These are phyloP conservation scores for Colletotrichum lentis DNA, from an alignment of 2,329 filamentous ascomycete genomes.

Conservation along the genomic window DNA sequence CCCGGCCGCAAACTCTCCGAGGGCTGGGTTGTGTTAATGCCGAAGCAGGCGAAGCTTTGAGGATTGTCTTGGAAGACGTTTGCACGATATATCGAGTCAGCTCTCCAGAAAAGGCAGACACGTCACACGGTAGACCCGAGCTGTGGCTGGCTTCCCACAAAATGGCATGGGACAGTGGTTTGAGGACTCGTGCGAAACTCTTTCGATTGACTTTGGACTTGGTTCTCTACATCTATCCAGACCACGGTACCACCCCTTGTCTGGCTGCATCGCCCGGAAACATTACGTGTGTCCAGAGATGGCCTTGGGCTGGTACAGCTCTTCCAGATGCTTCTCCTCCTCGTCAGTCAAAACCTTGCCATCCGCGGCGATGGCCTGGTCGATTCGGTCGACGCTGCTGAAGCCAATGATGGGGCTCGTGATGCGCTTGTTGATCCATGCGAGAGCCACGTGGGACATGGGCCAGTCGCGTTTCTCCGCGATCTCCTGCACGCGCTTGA, in stretches of 20 bases:
- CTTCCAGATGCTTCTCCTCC: conserved; percentile 69
- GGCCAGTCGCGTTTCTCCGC: conserved; percentile 64
- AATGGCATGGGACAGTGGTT: no score
- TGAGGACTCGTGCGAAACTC: neutral
- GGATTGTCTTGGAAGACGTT: neutral
- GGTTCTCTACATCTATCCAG: neutral
- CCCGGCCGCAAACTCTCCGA: neutral
- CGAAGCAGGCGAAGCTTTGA: neutral
- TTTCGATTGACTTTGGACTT: neutral
- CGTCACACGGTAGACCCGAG: no score
- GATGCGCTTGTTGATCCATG: conserved; percentile 66
- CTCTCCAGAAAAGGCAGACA: no score
- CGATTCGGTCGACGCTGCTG: conserved; percentile 65
- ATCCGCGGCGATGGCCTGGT: conserved; percentile 63
- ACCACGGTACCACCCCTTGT: no score
- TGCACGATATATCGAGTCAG: no score
- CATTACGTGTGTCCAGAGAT: conserved; percentile 42
- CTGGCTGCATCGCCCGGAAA: neutral
- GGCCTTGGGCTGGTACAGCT: conserved; percentile 65
- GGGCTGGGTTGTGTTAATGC: neutral
- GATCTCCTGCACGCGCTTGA: conserved; percentile 58
- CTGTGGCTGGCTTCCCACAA: neutral
- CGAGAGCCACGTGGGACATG: conserved; percentile 71
- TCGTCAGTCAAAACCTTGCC: conserved; percentile 62
- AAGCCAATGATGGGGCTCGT: conserved; percentile 69